Evolutionary conservation across 208 protist genomes (phyloP), one percentile per base, ranked within the genome.

Genomic region (Cochliopodium minus): DNA sequence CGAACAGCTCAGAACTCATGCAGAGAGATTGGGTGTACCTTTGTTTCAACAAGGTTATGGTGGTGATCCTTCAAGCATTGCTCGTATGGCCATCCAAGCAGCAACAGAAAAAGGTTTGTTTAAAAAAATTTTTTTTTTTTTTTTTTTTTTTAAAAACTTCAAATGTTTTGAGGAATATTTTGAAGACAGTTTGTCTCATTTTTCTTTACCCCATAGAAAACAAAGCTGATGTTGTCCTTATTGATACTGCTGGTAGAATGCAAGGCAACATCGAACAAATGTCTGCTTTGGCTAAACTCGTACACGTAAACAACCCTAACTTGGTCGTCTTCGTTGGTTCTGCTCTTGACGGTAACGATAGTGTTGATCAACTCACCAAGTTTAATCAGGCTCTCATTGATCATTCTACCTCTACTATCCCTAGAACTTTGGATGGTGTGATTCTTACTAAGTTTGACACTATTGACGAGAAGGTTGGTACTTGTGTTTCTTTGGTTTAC

Each of bases 391-490:
- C 91, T 39, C 76, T 98, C 1, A 64, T 78, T 0, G 79, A 96
- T 58, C 85, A 80, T 47, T 73, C 81, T 9, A 81, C 81, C 5
- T 72, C 85, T 1, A 73, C 73, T 4, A 62, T 67, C 30, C 30
- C 48, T 25, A 5, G 1, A 9, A 51, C 34, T 6, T 96, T 99
- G 51, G 94, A 99, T 76, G 96, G 95, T 48, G 96, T 99, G 50
- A 74, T 99, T 13, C 73, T 99, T 0, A 99, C 94, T n/a, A 99
- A 99, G 73, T 98, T 99, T 61, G 96, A 99, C 76, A 98, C 95
- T 2, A 96, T 99, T 53, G 95, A 99, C 65, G 95, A 99, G 65
- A 99, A 99, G 77, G 88, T 98, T 11, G 96, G 96, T 20, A 93
- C 95, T 0, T 92, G 95, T 9, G 77, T 99, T 10, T 96, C 89